Conservation (phyloP, 2,329 filamentous ascomycete species). For the Xylariaceae sp. region DNA sequence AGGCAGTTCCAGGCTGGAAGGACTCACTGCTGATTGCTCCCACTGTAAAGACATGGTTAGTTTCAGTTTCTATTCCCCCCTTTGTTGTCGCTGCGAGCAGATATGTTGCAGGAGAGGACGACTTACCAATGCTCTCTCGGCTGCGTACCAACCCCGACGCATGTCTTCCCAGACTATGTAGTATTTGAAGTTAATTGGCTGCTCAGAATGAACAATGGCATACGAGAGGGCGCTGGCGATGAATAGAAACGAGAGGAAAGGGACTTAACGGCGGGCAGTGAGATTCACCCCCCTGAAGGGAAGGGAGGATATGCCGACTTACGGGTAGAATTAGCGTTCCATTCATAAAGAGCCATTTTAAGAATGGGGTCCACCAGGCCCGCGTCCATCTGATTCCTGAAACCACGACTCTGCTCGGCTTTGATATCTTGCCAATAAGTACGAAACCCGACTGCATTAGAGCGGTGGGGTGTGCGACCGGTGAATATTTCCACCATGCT, state of each 20-base stretch:
- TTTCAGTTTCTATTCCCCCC: neutral
- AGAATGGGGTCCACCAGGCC: neutral
- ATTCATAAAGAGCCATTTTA: neutral
- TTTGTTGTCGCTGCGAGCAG: no score
- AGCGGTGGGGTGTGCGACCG: neutral
- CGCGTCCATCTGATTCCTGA: no score
- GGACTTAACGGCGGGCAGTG: neutral
- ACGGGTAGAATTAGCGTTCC: neutral
- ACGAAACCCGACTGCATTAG: no score
- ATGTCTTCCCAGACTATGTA: constrained; percentile 2
- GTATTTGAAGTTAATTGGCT: neutral
- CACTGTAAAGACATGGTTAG: constrained; percentile 4
- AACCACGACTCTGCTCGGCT: no score
- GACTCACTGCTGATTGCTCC: neutral
- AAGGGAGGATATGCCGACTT: neutral
- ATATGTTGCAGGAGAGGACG: no score
- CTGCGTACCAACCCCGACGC: constrained; percentile 6
- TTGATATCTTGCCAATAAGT: no score
- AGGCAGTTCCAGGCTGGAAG: no score
- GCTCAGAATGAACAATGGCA: neutral
- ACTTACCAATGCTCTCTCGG: neutral
- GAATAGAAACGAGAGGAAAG: neutral
- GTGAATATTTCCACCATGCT: neutral
- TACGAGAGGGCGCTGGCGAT: no score
- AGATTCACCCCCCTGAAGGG: neutral